phyloP scores from a whole-genome alignment of 2,329 filamentous ascomycete species.

The Aureobasidium sp. region DNA sequence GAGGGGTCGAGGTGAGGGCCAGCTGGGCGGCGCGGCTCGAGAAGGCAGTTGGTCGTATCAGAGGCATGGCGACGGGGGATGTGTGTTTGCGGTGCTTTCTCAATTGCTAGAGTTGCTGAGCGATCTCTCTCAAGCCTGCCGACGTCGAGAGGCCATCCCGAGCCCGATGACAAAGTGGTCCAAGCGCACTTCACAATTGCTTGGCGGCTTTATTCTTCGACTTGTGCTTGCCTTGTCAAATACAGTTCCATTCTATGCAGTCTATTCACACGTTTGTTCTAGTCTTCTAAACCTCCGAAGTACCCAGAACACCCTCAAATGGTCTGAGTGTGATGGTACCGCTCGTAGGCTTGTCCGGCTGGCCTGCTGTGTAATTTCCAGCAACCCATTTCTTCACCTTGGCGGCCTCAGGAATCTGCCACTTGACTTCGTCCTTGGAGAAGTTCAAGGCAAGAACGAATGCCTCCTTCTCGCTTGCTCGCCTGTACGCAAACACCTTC shows the following conservation, averaged over 20 bases:
- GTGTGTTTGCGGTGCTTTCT: not conserved
- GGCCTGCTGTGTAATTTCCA: conserved; percentile 25
- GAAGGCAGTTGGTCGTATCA: conserved; percentile 7
- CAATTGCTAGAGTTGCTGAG: not conserved
- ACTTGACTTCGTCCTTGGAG: conserved; percentile 24
- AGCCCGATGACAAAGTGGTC: not conserved
- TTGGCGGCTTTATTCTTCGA: not conserved
- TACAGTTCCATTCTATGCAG: not conserved
- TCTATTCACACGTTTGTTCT: not conserved
- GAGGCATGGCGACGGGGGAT: not conserved
- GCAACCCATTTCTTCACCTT: conserved; percentile 29
- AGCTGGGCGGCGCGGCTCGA: conserved; percentile 7
- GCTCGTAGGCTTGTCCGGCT: conserved; percentile 21
- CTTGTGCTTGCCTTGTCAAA: not conserved
- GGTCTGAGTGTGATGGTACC: conserved; percentile 25
- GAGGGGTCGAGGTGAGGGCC: conserved; percentile 4
- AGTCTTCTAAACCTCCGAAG: not conserved
- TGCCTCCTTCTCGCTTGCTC: conserved; percentile 22
- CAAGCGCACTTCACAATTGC: not conserved
- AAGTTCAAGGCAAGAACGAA: conserved; percentile 31
- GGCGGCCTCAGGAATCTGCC: conserved; percentile 27
- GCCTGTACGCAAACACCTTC: conserved; percentile 46
- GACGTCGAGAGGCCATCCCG: not conserved
- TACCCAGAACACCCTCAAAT: conserved; percentile 29
- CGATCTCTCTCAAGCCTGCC: not conserved